phyloP scores from a whole-genome alignment of 1,284 basidiomycete species.

The Ustilago vetiveriae region DNA sequence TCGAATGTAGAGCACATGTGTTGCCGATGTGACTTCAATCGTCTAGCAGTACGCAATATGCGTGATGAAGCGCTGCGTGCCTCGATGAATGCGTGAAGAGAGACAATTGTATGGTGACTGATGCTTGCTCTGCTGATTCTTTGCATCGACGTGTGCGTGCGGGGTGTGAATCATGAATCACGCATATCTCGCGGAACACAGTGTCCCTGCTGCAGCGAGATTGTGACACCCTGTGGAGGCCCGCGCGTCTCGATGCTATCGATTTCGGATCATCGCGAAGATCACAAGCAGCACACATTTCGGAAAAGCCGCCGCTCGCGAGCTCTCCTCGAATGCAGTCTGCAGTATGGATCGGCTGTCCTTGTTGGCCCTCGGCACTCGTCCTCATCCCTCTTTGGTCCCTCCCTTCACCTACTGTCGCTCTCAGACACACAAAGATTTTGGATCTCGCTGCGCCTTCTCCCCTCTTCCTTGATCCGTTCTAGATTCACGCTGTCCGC shows the following conservation, averaged over 20 bases:
- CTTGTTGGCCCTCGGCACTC: not conserved
- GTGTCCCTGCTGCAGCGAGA: too few relatives aligned
- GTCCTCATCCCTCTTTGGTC: not conserved
- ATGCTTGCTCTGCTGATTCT: not conserved
- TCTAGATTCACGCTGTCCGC: too few relatives aligned
- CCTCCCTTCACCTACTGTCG: not conserved
- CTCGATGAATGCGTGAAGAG: too few relatives aligned
- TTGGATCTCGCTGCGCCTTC: not conserved
- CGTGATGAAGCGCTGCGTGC: too few relatives aligned
- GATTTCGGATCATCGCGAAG: slow-evolving; percentile 38
- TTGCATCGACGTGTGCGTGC: not conserved
- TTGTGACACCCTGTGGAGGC: slow-evolving; percentile 18
- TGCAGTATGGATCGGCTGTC: not conserved
- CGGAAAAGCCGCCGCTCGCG: too few relatives aligned
- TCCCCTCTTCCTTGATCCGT: not conserved
- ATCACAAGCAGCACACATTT: slow-evolving; percentile 11
- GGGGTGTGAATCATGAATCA: not conserved
- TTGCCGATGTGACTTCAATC: too few relatives aligned
- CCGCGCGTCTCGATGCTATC: slow-evolving; percentile 19
- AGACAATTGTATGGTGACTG: too few relatives aligned
- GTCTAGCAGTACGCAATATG: too few relatives aligned
- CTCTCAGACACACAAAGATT: too few relatives aligned
- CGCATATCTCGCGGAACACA: not conserved
- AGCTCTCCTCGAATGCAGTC: too few relatives aligned
- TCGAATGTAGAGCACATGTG: too few relatives aligned